phyloP scores from a whole-genome alignment of 208 protist species.

The Naegleria gruberi region DNA sequence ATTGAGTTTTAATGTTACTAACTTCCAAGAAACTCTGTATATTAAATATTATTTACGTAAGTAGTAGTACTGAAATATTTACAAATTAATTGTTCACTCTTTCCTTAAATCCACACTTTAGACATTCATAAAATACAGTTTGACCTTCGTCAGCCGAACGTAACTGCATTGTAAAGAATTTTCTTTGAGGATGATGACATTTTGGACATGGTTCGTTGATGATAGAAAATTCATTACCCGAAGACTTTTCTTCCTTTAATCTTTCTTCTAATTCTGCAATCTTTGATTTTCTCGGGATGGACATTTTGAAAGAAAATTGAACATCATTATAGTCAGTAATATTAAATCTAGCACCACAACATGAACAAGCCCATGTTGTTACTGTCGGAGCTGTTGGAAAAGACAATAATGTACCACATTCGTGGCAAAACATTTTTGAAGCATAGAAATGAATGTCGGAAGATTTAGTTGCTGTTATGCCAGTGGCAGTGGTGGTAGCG shows the following conservation, averaged over 20 bases:
- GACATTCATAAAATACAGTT: slow-evolving; percentile 51
- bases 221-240: slow-evolving; percentile 6
- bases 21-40: too few species aligned
- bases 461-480: background rate
- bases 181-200: slow-evolving; percentile 36
- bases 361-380: background rate
- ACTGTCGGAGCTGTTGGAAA: background rate
- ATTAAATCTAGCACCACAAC: background rate
- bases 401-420: background rate
- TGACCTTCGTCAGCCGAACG: slow-evolving; percentile 53
- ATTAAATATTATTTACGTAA: too few species aligned
- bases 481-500: too few species aligned
- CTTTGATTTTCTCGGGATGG: background rate
- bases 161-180: slow-evolving; percentile 45
- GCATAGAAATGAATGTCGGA: background rate
- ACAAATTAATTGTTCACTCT: slow-evolving; percentile 36
- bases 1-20: too few species aligned
- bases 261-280: background rate
- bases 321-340: background rate
- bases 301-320: background rate
- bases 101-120: slow-evolving; percentile 43
- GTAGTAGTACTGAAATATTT: too few species aligned
- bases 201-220: slow-evolving; percentile 43
- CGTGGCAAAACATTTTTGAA: background rate
- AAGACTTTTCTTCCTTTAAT: background rate